These are phyloP conservation scores for Pyrus pyrifolia DNA, from an alignment of 306 rosid species.

Conservation along the genomic window DNA sequence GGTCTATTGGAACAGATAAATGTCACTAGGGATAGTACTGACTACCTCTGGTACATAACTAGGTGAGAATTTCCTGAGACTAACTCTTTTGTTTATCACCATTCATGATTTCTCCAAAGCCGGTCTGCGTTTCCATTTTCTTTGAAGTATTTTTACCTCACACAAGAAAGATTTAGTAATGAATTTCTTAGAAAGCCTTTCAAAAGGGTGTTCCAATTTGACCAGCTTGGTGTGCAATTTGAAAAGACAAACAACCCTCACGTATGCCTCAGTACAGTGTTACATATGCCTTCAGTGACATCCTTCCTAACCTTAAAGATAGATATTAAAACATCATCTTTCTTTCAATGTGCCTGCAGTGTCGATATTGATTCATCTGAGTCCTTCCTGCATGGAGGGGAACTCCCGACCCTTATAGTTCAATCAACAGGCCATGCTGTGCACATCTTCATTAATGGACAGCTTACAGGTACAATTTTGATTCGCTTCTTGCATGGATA, in stretches of 20 bases:
- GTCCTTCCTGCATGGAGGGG: constrained; percentile 78
- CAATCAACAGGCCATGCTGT: constrained; percentile 94
- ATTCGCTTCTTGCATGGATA: constrained; percentile 19
- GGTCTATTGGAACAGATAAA: constrained; percentile 97
- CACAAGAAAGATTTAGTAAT: background rate
- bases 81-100: background rate
- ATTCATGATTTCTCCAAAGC: background rate
- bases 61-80: constrained; percentile 47
- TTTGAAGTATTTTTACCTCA: background rate
- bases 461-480: constrained; percentile 61
- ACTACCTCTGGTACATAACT: constrained; percentile 93
- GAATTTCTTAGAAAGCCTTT: background rate
- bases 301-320: background rate
- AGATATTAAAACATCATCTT: background rate
- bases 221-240: background rate
- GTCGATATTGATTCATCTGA: constrained; percentile 71
- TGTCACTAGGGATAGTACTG: constrained; percentile 84
- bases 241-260: background rate
- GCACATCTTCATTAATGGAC: constrained; percentile 81
- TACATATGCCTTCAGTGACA: background rate
- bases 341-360: constrained; percentile 38
- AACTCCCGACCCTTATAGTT: constrained; percentile 77
- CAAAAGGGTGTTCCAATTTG: background rate
- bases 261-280: background rate
- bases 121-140: background rate